Base-by-base conservation (phyloP, 306 rosid genomes). In the Quercus mongolica region DNA sequence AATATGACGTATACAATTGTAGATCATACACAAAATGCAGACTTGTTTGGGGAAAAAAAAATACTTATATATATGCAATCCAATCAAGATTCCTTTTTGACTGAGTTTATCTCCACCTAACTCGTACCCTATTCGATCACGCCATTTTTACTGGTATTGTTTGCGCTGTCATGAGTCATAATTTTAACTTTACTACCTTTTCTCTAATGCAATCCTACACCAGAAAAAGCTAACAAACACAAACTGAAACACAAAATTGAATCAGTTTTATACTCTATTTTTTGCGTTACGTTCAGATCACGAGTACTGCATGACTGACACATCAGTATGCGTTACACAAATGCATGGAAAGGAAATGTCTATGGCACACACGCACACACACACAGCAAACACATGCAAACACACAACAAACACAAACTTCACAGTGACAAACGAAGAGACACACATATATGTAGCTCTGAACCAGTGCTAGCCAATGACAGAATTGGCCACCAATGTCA, bases 331-430 rank as follows among this genome's bases (percentile, higher is more conserved):
- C 56, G 74, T 73, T 41, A 58, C 44, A 72, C 17, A 49, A 10
- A 49, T 49, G 54, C 17, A 49, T 49, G 54, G 14, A 28, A 63
- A 10, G 56, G 76, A 58, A 55, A 69, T 67, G 59, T 82, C 12
- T 8, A 78, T 18, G 71, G 10, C 61, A 61, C 69, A 30, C 82
- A 64, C 58, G 31, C 20, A 28, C 76, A 55, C 46, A 28, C 89
- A 82, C 82, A 28, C 75, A 76, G 78, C 76, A 56, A 28, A 56
- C 85, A 82, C 90, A 83, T 31, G 82, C 86, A 65, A 65, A 85
- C 92, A 87, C 84, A 64, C 80, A 74, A 18, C 9, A 58, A 18
- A n/a, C 86, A 73, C 70, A 10, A 51, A 8, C 38, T 35, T 68
- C 41, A 44, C 70, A 76, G 44, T 58, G 13, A 68, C 51, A 81